Conservation (phyloP, 2,329 filamentous ascomycete genomes). For the Akanthomyces uredinophilus region DNA sequence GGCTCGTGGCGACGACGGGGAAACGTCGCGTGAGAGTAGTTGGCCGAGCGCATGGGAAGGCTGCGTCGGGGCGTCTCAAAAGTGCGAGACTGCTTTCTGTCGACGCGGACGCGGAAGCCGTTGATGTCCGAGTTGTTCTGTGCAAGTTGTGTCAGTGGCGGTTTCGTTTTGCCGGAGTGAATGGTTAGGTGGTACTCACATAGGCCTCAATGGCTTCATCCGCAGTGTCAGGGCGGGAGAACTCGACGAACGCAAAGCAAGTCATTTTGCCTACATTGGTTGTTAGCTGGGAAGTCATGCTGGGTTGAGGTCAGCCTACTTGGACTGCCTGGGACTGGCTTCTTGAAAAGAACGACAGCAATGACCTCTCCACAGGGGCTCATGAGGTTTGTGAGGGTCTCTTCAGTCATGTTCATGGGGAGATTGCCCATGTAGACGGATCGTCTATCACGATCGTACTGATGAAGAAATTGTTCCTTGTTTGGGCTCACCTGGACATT, state of each 20-base stretch:
- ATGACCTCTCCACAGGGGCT: conserved; percentile 34
- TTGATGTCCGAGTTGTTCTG: conserved; percentile 31
- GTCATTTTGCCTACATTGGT: conserved; percentile 19
- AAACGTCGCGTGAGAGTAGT: conserved; percentile 12
- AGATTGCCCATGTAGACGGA: conserved; percentile 46
- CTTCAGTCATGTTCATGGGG: conserved; percentile 32
- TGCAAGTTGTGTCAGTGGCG: background rate
- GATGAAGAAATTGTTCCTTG: conserved; percentile 21
- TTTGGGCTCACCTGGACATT: conserved; percentile 9
- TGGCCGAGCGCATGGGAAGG: conserved; percentile 1
- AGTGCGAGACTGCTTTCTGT: conserved; percentile 30
- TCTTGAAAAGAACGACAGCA: conserved; percentile 24
- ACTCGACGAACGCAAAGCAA: conserved; percentile 37
- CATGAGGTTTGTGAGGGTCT: conserved; percentile 33
- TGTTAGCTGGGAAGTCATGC: conserved; percentile 15
- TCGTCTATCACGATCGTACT: conserved; percentile 39
- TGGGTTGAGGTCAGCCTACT: conserved; percentile 6
- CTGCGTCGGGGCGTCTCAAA: conserved; percentile 19
- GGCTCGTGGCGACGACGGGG: conserved; percentile 9
- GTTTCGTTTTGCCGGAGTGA: background rate
- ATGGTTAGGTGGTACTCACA: conserved; percentile 28
- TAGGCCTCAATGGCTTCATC: conserved; percentile 31
- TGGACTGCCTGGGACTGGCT: conserved; percentile 19
- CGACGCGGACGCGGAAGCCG: conserved; percentile 31
- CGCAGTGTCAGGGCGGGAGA: conserved; percentile 30